These are phyloP conservation scores for Aureococcus anophagefferens DNA, from an alignment of 108 stramenopile genomes.

Conservation along the genomic window DNA sequence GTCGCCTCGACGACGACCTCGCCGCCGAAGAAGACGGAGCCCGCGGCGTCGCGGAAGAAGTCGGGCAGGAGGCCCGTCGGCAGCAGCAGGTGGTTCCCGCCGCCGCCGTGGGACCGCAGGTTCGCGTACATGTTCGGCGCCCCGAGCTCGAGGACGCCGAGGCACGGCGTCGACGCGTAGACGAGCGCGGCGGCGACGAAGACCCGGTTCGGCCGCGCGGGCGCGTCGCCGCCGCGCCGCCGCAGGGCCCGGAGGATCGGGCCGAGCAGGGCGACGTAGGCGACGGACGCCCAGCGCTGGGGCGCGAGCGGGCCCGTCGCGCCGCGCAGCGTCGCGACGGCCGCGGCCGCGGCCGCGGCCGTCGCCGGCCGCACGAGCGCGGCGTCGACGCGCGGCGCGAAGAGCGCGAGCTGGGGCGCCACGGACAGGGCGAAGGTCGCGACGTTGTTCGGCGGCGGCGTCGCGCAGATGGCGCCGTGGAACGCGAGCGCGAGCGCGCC, in stretches of 20 bases:
- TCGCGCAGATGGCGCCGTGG: neutral
- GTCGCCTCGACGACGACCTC: neutral
- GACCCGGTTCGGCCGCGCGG: neutral
- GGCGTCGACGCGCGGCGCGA: neutral
- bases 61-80: neutral
- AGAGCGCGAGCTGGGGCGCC: neutral
- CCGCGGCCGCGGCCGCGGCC: neutral
- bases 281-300: neutral
- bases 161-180: neutral
- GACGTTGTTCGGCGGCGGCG: slow-evolving; percentile 5
- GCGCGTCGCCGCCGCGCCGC: neutral
- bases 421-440: neutral
- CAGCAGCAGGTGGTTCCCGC: neutral
- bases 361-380: neutral
- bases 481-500: neutral
- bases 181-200: neutral
- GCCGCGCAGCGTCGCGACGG: neutral
- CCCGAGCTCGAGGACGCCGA: neutral
- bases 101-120: neutral
- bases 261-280: neutral
- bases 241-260: no score
- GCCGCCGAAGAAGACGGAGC: neutral
- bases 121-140: neutral
- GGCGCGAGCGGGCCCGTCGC: neutral
- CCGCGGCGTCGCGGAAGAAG: no score